A percentile compares a stretch with the other conserved stretches of the same genome.
Evolutionary conservation across 352 stramenopile genomes (phyloP).

Genomic region (Globisporangium cederbergense): DNA sequence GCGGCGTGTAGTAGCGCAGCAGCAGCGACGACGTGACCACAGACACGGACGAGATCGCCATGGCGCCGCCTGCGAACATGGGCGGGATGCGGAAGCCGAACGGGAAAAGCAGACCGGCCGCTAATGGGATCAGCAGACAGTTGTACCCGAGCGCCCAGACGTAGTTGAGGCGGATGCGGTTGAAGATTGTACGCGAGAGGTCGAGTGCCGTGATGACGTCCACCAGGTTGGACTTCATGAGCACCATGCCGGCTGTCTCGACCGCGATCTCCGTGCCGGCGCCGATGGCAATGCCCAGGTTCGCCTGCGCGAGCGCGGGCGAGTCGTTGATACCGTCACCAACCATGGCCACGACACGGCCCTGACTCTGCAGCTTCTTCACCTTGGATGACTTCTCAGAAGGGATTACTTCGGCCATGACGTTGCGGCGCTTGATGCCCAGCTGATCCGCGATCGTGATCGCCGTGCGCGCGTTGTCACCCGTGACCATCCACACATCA

Average conservation of each 20-base stretch:
- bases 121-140: conserved; percentile 94
- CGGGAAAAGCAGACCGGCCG: conserved; percentile 96
- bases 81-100: conserved; percentile 93
- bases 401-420: conserved; percentile 96
- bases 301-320: conserved; percentile 94
- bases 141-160: conserved; percentile 99
- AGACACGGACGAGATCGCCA: conserved; percentile 96
- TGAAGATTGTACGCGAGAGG: conserved; percentile 95
- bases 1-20: conserved; percentile 89
- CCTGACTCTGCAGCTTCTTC: conserved; percentile 87
- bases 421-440: conserved; percentile 89
- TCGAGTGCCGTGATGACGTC: conserved; percentile 97
- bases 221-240: conserved; percentile 86
- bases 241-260: conserved; percentile 95
- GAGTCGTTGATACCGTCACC: conserved; percentile 99
- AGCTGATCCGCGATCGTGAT: conserved; percentile 91
- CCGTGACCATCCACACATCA: conserved; percentile 99
- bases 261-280: conserved; percentile 96
- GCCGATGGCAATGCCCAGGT: conserved; percentile 97
- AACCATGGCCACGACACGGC: conserved; percentile 93
- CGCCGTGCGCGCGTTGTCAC: conserved; percentile 95
- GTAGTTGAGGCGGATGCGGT: conserved; percentile 97
- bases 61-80: conserved; percentile 94
- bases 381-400: conserved; percentile 93
- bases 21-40: conserved; percentile 95